These are phyloP conservation scores for Pseudogymnoascus sp. DNA, from an alignment of 2,329 filamentous ascomycete genomes.

Conservation along the genomic window DNA sequence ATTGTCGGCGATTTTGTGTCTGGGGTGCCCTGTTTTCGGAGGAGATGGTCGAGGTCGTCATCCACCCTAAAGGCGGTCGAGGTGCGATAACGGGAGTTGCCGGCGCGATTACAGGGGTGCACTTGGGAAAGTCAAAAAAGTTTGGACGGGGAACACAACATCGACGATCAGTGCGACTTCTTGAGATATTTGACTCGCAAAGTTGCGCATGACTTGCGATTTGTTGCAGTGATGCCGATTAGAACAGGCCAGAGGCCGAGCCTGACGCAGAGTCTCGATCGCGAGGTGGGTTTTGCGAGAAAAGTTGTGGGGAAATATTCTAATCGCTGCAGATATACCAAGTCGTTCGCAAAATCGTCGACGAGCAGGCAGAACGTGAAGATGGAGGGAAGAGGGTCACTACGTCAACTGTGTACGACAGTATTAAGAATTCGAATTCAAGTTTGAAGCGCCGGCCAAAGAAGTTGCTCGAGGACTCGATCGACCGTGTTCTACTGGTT, in stretches of 20 bases:
- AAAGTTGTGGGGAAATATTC: slow-evolving; percentile 11
- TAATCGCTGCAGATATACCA: slow-evolving; percentile 54
- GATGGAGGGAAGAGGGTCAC: slow-evolving; percentile 43
- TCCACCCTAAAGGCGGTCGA: slow-evolving; percentile 1
- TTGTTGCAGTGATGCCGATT: slow-evolving; percentile 4
- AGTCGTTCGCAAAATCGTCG: slow-evolving; percentile 67
- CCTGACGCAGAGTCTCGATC: slow-evolving; percentile 51
- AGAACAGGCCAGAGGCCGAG: slow-evolving; percentile 32
- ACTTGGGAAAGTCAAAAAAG: neutral
- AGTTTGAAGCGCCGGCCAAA: slow-evolving; percentile 77
- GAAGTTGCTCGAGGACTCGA: slow-evolving; percentile 71
- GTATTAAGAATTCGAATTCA: slow-evolving; percentile 78
- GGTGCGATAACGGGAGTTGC: slow-evolving; percentile 12
- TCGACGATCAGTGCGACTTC: neutral
- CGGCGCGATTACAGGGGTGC: neutral
- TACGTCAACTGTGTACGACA: slow-evolving; percentile 60
- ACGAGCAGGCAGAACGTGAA: slow-evolving; percentile 49
- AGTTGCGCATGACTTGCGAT: neutral
- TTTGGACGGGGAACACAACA: slow-evolving; percentile 1
- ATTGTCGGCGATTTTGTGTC: slow-evolving; percentile 11
- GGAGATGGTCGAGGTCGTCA: neutral
- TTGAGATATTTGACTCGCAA: neutral
- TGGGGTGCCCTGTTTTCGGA: slow-evolving; percentile 1
- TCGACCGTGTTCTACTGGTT: slow-evolving; percentile 71
- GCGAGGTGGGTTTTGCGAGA: slow-evolving; percentile 39